A percentile compares a stretch with the other conserved stretches of the same genome.
Conservation (phyloP, 2,329 filamentous ascomycete species). For the Claviceps sp. region DNA sequence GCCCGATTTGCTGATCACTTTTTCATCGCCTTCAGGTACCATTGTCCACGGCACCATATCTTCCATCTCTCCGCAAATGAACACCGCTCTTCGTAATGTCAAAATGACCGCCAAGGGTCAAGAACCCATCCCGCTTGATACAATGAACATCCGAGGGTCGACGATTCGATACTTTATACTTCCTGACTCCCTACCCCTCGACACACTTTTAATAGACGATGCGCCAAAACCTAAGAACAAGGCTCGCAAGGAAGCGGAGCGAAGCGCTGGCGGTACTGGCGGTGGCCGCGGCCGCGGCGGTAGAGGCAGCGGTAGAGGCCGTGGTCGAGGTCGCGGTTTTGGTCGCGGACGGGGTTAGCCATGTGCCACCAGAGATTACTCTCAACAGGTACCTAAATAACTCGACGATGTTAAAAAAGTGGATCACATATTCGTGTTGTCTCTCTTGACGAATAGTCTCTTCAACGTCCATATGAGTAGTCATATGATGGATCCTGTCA, state of each 20-base stretch:
- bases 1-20: not conserved
- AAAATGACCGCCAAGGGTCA: constrained; percentile 91
- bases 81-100: constrained; percentile 86
- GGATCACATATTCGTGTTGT: too few species aligned
- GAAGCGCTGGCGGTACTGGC: constrained; percentile 39
- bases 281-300: constrained; percentile 40
- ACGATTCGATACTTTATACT: constrained; percentile 96
- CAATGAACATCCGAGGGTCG: constrained; percentile 91
- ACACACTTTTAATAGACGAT: constrained; percentile 92
- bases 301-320: constrained; percentile 30
- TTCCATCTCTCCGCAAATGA: constrained; percentile 96
- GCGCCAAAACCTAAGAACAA: constrained; percentile 99
- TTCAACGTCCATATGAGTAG: too few species aligned
- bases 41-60: constrained; percentile 95
- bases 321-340: constrained; percentile 23
- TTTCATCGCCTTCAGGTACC: constrained; percentile 49
- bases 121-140: constrained; percentile 77
- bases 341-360: constrained; percentile 5
- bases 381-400: too few species aligned
- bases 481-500: too few species aligned
- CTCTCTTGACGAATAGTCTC: too few species aligned
- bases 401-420: too few species aligned
- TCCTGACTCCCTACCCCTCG: constrained; percentile 85
- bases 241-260: constrained; percentile 77
- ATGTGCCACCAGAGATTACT: too few species aligned